phyloP scores from a whole-genome alignment of 495 filamentous ascomycete species.

The Penicillium tannophilum region DNA sequence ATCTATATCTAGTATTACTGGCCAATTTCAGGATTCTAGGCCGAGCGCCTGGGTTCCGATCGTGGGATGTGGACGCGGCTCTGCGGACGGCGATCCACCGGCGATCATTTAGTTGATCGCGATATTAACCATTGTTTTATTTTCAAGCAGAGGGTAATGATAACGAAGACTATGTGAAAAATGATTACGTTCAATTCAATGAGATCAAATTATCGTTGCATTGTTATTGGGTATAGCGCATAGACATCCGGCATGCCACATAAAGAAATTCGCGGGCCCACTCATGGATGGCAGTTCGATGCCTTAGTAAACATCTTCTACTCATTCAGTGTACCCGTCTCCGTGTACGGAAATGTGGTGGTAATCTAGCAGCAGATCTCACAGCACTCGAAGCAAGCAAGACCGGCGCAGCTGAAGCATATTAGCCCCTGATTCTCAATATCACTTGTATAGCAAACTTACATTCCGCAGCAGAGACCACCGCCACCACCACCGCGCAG shows the following conservation, averaged over 20 bases:
- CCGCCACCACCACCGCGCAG: slow-evolving; percentile 47
- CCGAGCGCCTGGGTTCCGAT: slow-evolving; percentile 32
- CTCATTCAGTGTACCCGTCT: not conserved
- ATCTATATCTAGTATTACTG: slow-evolving; percentile 20
- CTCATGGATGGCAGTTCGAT: not conserved
- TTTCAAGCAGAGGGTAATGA: not conserved
- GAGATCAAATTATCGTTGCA: slow-evolving; percentile 1
- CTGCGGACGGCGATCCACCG: slow-evolving; percentile 24
- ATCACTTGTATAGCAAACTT: slow-evolving; percentile 15
- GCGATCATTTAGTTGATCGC: slow-evolving; percentile 10
- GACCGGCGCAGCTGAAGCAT: slow-evolving; percentile 42
- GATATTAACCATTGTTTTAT: not conserved
- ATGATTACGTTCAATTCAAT: not conserved
- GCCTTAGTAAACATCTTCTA: not conserved
- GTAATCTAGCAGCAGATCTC: slow-evolving; percentile 46
- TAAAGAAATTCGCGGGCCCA: not conserved
- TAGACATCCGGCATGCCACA: slow-evolving; percentile 4
- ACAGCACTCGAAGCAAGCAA: slow-evolving; percentile 48
- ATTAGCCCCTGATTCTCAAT: slow-evolving; percentile 4
- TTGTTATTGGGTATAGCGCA: slow-evolving; percentile 5
- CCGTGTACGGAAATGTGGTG: not conserved
- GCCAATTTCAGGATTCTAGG: slow-evolving; percentile 29
- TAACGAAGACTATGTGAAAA: not conserved
- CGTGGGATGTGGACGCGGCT: slow-evolving; percentile 30
- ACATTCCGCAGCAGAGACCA: slow-evolving; percentile 50